A percentile compares a stretch with the other conserved stretches of the same genome.
These are phyloP conservation scores for Dalbergia oliveri DNA, from an alignment of 306 rosid species.

Conservation along the genomic window DNA sequence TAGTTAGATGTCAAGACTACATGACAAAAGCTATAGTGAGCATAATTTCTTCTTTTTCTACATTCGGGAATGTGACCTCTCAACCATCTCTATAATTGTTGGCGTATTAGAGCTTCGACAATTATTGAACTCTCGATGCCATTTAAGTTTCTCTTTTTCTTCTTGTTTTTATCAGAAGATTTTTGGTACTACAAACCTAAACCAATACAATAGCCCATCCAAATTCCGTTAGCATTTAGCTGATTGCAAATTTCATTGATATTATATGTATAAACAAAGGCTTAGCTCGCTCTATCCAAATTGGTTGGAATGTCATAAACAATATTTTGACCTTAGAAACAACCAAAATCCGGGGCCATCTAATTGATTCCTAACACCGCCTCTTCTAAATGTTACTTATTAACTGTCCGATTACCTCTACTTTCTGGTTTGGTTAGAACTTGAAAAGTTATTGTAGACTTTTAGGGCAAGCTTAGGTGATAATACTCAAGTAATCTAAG, in stretches of 20 bases:
- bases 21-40: constrained; percentile 3
- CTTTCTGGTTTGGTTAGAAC: constrained; percentile 34
- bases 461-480: constrained; percentile 15
- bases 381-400: not conserved
- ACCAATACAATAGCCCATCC: constrained; percentile 7
- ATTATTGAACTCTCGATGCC: constrained; percentile 24
- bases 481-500: not conserved
- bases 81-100: constrained; percentile 45
- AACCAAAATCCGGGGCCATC: constrained; percentile 26
- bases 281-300: constrained; percentile 29
- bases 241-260: not conserved
- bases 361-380: not conserved
- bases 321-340: constrained; percentile 38
- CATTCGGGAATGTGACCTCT: constrained; percentile 38
- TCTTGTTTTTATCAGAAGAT: not conserved
- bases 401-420: constrained; percentile 38
- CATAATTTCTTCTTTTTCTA: constrained; percentile 37
- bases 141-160: constrained; percentile 23
- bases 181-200: not conserved
- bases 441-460: constrained; percentile 23
- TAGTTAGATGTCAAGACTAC: constrained; percentile 45
- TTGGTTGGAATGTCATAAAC: constrained; percentile 51
- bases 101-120: constrained; percentile 32
- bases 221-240: not conserved
- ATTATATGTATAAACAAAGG: not conserved